Evolutionary conservation across 768 basidiomycete genomes (phyloP), one percentile per base, ranked within the genome.

Genomic region (Auricularia heimuer): DNA sequence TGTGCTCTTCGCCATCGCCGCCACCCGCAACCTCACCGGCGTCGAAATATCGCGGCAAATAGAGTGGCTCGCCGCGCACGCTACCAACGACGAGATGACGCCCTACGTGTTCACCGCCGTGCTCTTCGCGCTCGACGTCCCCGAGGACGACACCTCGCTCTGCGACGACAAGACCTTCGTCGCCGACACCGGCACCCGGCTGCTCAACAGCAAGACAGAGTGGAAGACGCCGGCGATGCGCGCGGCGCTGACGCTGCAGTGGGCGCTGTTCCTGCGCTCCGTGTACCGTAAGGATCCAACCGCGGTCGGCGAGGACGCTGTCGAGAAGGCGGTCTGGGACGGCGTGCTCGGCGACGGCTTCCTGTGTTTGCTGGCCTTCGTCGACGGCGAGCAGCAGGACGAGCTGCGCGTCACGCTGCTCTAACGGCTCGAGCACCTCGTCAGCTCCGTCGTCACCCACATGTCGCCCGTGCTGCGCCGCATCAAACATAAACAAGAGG

Each of bases 401-500:
- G 79, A 80, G 67, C 85, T 90, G 77, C 82, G 80, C 66, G 73
- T 79, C 1, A 71, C 78, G 14, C 75, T 94, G 10, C 75, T 94
- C 24, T 76, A 81, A 37, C 80, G 82, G 4, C 86, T 90, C 67
- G 94, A 94, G 71, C 78, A 79, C 0, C 83, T 94, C 12, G 75
- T 94, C 37, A 63, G 63, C 29, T 60, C 29, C 14, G 70, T 77
- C 63, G 71, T 78, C 62, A 67, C 69, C 39, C 73, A 70, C 54
- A 71, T 74, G 62, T 71, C 70, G n/a, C 66, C 70, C 10, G 70
- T 76, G 44, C 70, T 78, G 1, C 69, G 71, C 39, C 72, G 74
- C 54, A 89, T 97, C 73, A 92, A 93, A 71, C 90, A 94, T 67
- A 78, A 88, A 36, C 94, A 97, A 72, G 94, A 96, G 73, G 94